Evolutionary conservation across 441 rosid species (phyloP), one percentile per base, ranked within the genome.

Genomic region (Syzygium malaccense): DNA sequence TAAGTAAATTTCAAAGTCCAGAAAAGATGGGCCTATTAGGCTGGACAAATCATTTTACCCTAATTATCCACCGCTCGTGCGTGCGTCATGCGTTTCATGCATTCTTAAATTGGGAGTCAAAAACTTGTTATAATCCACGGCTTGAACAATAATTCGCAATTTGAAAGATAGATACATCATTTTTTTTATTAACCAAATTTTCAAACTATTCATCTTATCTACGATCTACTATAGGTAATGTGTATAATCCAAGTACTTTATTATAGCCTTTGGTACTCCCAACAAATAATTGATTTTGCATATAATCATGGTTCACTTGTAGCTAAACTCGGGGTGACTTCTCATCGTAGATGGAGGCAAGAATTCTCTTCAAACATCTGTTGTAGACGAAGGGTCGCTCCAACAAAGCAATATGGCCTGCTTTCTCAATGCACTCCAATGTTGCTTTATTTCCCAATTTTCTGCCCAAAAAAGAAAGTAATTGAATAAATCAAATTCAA

Each of bases 341-440:
- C 75, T 30, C 10, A 30, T 55, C 28, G 13, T 8, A 85, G 14
- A 92, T 48, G 66, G 90, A 88, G 83, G 91, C 86, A 26, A 93
- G 91, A 87, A 92, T 88, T 75, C 71, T 88, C 89, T 90, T 92
- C 57, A 93, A 91, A 13, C 48, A 86, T 19, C 37, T 58, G 41
- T 92, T 89, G 86, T 84, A 92, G 28, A 55, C 83, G 30, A 75
- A 89, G 4, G 94, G 94, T 13, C 95, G 71, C 55, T 92, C 94
- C 13, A 87, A 0, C 18, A 58, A 80, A 64, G 85, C 91, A 14
- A 91, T 53, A 78, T 93, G 94, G 10, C 93, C 93, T 37, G 95
- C 89, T 55, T 90, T 89, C 68, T 89, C 90, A 57, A 93, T 88
- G 49, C 11, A 33, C 30, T 88, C 78, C 66, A 92, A 14, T 6